phyloP scores from a whole-genome alignment of 352 stramenopile species.

The Globisporangium canariense region DNA sequence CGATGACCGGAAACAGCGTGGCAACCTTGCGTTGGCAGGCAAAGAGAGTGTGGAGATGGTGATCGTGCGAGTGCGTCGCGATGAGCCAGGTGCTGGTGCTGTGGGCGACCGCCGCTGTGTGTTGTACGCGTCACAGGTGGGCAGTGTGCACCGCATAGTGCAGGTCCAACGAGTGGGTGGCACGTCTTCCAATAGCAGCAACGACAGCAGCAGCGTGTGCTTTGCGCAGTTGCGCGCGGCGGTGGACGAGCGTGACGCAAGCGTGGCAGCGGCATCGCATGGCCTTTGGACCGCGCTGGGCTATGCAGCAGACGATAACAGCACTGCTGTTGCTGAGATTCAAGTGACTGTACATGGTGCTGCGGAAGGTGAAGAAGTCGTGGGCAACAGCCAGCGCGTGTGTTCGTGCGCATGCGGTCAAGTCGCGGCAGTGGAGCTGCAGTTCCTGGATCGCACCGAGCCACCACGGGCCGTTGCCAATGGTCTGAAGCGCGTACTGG shows the following conservation, averaged over 20 bases:
- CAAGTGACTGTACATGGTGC: constrained; percentile 2
- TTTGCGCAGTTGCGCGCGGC: constrained; percentile 26
- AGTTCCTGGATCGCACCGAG: constrained; percentile 32
- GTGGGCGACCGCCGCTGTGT: constrained; percentile 16
- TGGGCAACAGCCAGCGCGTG: neutral
- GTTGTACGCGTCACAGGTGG: constrained; percentile 22
- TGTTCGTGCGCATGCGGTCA: constrained; percentile 32
- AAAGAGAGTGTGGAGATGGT: neutral
- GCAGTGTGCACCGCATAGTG: constrained; percentile 8
- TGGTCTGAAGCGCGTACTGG: constrained; percentile 31
- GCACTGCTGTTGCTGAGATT: neutral
- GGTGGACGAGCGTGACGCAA: constrained; percentile 5
- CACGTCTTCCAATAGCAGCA: neutral
- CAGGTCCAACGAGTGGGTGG: neutral
- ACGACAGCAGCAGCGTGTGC: constrained; percentile 1
- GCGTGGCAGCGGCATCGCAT: constrained; percentile 15
- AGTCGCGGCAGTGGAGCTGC: constrained; percentile 27
- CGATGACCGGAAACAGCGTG: neutral
- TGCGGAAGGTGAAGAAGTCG: neutral
- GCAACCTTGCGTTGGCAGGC: neutral
- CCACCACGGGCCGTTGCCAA: constrained; percentile 35
- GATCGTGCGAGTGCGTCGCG: constrained; percentile 1
- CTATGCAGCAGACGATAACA: neutral
- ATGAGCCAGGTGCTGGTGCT: neutral
- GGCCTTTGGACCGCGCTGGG: constrained; percentile 30